phyloP scores from a whole-genome alignment of 805 yeast species.

The Saturnispora serradocipensis region DNA sequence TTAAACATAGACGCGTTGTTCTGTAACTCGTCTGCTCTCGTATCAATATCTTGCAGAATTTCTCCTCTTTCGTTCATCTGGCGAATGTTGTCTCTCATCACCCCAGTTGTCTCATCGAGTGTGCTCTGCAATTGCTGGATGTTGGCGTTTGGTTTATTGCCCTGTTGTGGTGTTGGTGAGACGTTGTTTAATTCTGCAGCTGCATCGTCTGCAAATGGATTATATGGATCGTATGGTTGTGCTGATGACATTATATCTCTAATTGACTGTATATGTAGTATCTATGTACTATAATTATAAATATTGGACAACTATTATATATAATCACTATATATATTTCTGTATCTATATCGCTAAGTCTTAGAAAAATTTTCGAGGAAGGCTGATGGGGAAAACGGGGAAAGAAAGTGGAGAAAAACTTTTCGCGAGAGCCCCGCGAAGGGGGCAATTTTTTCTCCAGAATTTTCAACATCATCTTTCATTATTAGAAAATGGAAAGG shows the following conservation, averaged over 20 bases:
- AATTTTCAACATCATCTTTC: no score
- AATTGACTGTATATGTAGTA: not conserved
- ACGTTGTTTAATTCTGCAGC: conserved; percentile 18
- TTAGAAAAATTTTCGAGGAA: no score
- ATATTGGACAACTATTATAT: not conserved
- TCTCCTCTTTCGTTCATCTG: conserved; percentile 95
- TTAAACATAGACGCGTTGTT: conserved; percentile 91
- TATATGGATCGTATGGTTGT: conserved; percentile 28
- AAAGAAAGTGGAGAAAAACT: not conserved
- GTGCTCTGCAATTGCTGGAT: conserved; percentile 26
- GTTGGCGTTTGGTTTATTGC: conserved; percentile 11
- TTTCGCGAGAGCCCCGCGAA: not conserved
- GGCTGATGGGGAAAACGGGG: not conserved
- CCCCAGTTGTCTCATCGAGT: conserved; percentile 77
- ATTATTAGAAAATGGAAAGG: no score
- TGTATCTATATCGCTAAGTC: not conserved
- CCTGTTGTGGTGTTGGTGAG: conserved; percentile 5
- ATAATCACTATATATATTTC: not conserved
- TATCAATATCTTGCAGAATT: conserved; percentile 82
- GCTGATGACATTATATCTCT: conserved; percentile 22
- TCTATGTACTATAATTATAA: not conserved
- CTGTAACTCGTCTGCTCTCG: conserved; percentile 87
- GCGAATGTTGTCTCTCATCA: conserved; percentile 95
- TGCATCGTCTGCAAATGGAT: conserved; percentile 27
- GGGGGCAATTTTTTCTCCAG: not conserved